phyloP scores from a whole-genome alignment of 441 rosid genomes.

The Erodium trifolium region DNA sequence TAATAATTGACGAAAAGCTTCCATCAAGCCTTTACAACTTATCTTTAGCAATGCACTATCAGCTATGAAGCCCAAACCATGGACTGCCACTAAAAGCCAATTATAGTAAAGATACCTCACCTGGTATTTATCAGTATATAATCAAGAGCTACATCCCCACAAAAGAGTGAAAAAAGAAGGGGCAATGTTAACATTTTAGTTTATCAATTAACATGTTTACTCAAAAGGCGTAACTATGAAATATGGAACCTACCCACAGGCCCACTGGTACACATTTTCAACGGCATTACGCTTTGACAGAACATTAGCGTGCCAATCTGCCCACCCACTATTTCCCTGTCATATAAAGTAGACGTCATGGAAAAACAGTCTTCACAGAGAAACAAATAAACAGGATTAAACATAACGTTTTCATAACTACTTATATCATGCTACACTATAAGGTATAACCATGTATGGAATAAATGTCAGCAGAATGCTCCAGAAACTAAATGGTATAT shows the following conservation, averaged over 20 bases:
- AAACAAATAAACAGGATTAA: slow-evolving; percentile 10
- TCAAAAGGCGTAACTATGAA: slow-evolving; percentile 11
- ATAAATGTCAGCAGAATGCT: not conserved
- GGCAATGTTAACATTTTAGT: not conserved
- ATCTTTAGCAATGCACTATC: not conserved
- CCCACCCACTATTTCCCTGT: slow-evolving; percentile 72
- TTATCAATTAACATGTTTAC: not conserved
- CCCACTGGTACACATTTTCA: slow-evolving; percentile 91
- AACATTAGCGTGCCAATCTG: slow-evolving; percentile 67
- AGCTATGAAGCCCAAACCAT: not conserved
- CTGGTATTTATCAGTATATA: not conserved
- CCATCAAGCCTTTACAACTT: not conserved
- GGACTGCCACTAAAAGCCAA: not conserved
- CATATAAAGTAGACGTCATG: slow-evolving; percentile 17
- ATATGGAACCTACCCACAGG: slow-evolving; percentile 69
- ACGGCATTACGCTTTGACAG: slow-evolving; percentile 68
- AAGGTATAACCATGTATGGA: not conserved
- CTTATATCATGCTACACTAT: not conserved
- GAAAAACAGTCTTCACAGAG: not conserved
- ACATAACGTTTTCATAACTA: not conserved
- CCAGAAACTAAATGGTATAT: not conserved
- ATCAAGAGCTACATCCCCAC: not conserved
- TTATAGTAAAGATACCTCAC: not conserved
- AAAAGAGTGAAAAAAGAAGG: not conserved
- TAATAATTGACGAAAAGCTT: not conserved